These are phyloP conservation scores for Dothideomycetidae sp. DNA, from an alignment of 2,329 filamentous ascomycete species.

Conservation along the genomic window DNA sequence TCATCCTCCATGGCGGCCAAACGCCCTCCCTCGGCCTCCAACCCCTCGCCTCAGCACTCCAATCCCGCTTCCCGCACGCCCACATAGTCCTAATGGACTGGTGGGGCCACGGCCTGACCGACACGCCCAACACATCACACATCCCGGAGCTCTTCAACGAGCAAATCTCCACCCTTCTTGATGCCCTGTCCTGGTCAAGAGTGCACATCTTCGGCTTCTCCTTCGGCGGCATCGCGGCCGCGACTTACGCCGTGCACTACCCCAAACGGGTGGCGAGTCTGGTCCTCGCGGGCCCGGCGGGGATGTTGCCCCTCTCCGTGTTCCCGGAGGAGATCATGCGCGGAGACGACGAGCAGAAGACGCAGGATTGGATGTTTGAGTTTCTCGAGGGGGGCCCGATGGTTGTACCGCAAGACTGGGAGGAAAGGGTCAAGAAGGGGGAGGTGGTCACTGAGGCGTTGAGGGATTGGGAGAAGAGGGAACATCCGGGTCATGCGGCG, in stretches of 20 bases:
- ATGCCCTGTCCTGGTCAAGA: slow-evolving; percentile 27
- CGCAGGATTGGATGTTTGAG: slow-evolving; percentile 25
- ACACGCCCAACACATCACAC: slow-evolving; percentile 33
- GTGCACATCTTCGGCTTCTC: slow-evolving; percentile 38
- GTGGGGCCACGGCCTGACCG: slow-evolving; percentile 41
- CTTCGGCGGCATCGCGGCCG: slow-evolving; percentile 32
- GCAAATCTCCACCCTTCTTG: slow-evolving; percentile 28
- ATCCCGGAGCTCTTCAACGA: slow-evolving; percentile 29
- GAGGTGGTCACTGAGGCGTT: slow-evolving; percentile 36
- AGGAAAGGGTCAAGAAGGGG: slow-evolving; percentile 26
- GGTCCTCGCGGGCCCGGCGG: slow-evolving; percentile 8
- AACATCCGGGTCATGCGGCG: slow-evolving; percentile 33
- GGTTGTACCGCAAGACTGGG: slow-evolving; percentile 32
- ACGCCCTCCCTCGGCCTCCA: slow-evolving; percentile 37
- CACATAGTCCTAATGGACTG: slow-evolving; percentile 34
- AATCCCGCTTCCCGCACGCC: slow-evolving; percentile 22
- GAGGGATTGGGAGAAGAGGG: slow-evolving; percentile 33
- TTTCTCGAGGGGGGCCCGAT: slow-evolving; percentile 32
- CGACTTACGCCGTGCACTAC: slow-evolving; percentile 25
- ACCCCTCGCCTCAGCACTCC: slow-evolving; percentile 28
- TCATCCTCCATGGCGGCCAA: slow-evolving; percentile 39
- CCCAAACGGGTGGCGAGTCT: slow-evolving; percentile 11
- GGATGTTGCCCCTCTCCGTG: neutral
- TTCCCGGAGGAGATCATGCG: neutral
- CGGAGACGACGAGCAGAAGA: slow-evolving; percentile 20